Evolutionary conservation across 208 protist species (phyloP).

Genomic region (Trypanosoma brucei): DNA sequence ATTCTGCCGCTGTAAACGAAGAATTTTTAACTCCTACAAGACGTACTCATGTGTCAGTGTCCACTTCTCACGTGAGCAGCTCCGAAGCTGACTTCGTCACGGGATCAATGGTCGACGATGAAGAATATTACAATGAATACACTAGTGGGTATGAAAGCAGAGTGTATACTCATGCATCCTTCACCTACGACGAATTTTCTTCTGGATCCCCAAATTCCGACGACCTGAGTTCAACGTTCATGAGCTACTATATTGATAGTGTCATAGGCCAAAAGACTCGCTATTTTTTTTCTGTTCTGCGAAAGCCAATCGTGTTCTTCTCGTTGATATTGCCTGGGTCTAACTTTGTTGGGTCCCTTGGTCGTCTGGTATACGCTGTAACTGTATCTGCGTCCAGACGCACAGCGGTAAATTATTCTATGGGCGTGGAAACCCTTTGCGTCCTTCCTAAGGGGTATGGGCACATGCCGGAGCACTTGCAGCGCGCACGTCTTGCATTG

Average conservation of each 20-base stretch:
- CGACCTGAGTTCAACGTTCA: slow-evolving; percentile 78
- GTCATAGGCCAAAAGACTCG: slow-evolving; percentile 29
- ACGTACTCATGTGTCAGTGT: slow-evolving; percentile 7
- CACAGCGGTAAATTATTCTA: not conserved
- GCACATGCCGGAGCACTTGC: slow-evolving; percentile 54
- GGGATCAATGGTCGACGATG: slow-evolving; percentile 11
- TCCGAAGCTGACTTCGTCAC: slow-evolving; percentile 14
- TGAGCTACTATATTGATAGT: slow-evolving; percentile 76
- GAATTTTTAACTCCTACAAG: not conserved
- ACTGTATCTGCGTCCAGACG: slow-evolving; percentile 10
- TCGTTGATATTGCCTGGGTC: slow-evolving; percentile 46
- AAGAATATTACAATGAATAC: slow-evolving; percentile 23
- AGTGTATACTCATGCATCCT: slow-evolving; percentile 18
- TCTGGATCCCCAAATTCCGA: slow-evolving; percentile 50
- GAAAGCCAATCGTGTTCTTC: slow-evolving; percentile 62
- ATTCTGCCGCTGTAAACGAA: slow-evolving; percentile 5
- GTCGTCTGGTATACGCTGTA: slow-evolving; percentile 33
- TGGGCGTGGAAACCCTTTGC: not conserved
- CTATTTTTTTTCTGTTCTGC: slow-evolving; percentile 35
- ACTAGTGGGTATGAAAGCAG: slow-evolving; percentile 28
- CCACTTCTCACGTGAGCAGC: slow-evolving; percentile 10
- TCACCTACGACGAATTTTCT: slow-evolving; percentile 42
- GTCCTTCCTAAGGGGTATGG: slow-evolving; percentile 41
- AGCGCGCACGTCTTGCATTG: slow-evolving; percentile 49
- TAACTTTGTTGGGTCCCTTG: slow-evolving; percentile 32